These are phyloP conservation scores for Aurantiochytrium sp. DNA, from an alignment of 108 stramenopile species.

Conservation along the genomic window DNA sequence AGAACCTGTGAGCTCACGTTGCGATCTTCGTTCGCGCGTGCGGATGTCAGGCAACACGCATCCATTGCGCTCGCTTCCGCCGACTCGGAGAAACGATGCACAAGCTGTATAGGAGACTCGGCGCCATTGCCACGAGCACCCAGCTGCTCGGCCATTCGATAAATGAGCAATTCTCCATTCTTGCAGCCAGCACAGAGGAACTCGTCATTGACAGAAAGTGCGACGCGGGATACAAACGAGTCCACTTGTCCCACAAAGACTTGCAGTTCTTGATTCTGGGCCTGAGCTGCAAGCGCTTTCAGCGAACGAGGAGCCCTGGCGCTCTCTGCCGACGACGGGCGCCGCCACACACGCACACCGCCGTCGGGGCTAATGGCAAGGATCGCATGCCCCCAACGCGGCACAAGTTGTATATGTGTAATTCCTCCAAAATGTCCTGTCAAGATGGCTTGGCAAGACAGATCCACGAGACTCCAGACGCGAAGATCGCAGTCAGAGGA, in stretches of 20 bases:
- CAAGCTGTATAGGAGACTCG: background rate
- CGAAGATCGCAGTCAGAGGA: background rate
- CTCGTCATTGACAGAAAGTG: background rate
- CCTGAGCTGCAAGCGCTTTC: background rate
- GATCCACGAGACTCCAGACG: background rate
- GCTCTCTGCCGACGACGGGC: background rate
- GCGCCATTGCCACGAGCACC: background rate
- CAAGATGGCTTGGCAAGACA: background rate
- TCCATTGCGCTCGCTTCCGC: background rate
- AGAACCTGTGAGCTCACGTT: background rate
- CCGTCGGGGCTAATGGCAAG: background rate
- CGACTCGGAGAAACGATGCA: background rate
- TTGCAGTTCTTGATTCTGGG: background rate
- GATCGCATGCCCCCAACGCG: background rate
- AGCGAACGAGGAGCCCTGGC: background rate
- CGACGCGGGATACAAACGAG: background rate
- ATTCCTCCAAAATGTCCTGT: background rate
- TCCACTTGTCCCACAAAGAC: background rate
- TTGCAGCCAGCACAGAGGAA: background rate
- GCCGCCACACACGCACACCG: background rate
- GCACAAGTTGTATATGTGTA: background rate
- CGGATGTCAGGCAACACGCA: background rate
- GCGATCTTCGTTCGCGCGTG: background rate
- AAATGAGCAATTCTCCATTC: background rate
- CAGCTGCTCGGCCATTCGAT: background rate